phyloP scores from a whole-genome alignment of 805 yeast species.

The Kuraishia borneana region DNA sequence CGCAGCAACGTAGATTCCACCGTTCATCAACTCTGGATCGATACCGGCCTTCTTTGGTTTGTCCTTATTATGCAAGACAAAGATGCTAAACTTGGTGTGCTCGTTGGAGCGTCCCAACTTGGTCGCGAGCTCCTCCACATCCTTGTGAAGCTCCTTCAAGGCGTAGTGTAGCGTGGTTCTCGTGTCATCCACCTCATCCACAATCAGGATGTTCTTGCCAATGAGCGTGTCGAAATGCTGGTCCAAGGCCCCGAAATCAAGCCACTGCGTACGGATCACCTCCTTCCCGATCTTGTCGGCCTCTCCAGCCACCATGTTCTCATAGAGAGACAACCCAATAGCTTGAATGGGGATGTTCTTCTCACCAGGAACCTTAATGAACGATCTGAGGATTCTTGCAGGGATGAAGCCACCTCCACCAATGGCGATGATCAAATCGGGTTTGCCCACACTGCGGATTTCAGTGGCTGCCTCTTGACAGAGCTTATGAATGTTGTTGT shows the following conservation, averaged over 20 bases:
- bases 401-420: slow-evolving; percentile 73
- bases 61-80: slow-evolving; percentile 76
- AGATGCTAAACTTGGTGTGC: slow-evolving; percentile 58
- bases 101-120: slow-evolving; percentile 48
- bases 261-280: slow-evolving; percentile 84
- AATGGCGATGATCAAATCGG: slow-evolving; percentile 54
- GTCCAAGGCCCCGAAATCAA: slow-evolving; percentile 64
- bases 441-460: slow-evolving; percentile 27
- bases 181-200: slow-evolving; percentile 88
- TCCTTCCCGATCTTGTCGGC: slow-evolving; percentile 58
- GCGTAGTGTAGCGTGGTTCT: slow-evolving; percentile 87
- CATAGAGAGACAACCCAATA: slow-evolving; percentile 55
- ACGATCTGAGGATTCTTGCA: slow-evolving; percentile 55
- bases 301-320: slow-evolving; percentile 33
- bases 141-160: slow-evolving; percentile 60
- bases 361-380: slow-evolving; percentile 44
- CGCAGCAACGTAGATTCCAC: slow-evolving; percentile 64
- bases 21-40: slow-evolving; percentile 48
- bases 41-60: slow-evolving; percentile 73
- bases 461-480: slow-evolving; percentile 41
- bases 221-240: slow-evolving; percentile 65
- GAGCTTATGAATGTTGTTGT: slow-evolving; percentile 66
- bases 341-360: slow-evolving; percentile 65
- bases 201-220: slow-evolving; percentile 73
- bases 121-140: slow-evolving; percentile 48